Percentiles rank a stretch among this genome's conserved stretches.
Evolutionary conservation across 352 stramenopile species (phyloP).

Genomic region (Phytopythium aichiense): DNA sequence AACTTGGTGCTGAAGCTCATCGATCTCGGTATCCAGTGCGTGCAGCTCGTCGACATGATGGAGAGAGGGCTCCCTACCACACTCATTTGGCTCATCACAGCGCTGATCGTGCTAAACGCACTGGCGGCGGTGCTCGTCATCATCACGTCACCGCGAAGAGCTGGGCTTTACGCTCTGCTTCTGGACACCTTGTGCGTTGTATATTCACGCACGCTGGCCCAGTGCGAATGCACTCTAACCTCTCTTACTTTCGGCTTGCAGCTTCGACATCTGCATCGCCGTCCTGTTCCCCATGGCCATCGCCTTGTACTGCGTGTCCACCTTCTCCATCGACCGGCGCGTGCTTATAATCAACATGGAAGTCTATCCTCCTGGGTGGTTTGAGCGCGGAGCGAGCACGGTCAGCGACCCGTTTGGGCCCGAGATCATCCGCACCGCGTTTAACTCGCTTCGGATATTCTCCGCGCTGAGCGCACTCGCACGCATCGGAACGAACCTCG

Average conservation of each 20-base stretch:
- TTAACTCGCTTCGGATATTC: slow-evolving; percentile 28
- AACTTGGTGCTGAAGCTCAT: slow-evolving; percentile 5
- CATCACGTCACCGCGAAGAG: background rate
- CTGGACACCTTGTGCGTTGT: slow-evolving; percentile 13
- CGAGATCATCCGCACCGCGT: slow-evolving; percentile 17
- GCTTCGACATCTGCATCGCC: slow-evolving; percentile 33
- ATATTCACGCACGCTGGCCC: too few species aligned
- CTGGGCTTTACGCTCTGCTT: slow-evolving; percentile 12
- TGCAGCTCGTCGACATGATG: slow-evolving; percentile 13
- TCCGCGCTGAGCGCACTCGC: slow-evolving; percentile 20
- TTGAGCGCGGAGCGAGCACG: slow-evolving; percentile 24
- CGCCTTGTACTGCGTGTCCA: slow-evolving; percentile 22
- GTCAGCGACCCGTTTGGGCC: slow-evolving; percentile 19
- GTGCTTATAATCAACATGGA: slow-evolving; percentile 27
- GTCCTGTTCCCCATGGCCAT: slow-evolving; percentile 29
- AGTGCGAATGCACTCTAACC: too few species aligned
- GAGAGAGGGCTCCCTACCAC: slow-evolving; percentile 8
- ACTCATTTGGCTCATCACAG: slow-evolving; percentile 1
- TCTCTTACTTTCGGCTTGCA: background rate
- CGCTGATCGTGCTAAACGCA: slow-evolving; percentile 6
- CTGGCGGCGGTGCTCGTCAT: background rate
- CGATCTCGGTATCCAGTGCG: slow-evolving; percentile 6
- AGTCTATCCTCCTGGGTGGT: slow-evolving; percentile 21
- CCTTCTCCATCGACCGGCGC: slow-evolving; percentile 27
- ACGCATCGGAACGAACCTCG: slow-evolving; percentile 20